Conservation (phyloP, 2,329 filamentous ascomycete genomes). For the Arthrobotrys sinensis region DNA sequence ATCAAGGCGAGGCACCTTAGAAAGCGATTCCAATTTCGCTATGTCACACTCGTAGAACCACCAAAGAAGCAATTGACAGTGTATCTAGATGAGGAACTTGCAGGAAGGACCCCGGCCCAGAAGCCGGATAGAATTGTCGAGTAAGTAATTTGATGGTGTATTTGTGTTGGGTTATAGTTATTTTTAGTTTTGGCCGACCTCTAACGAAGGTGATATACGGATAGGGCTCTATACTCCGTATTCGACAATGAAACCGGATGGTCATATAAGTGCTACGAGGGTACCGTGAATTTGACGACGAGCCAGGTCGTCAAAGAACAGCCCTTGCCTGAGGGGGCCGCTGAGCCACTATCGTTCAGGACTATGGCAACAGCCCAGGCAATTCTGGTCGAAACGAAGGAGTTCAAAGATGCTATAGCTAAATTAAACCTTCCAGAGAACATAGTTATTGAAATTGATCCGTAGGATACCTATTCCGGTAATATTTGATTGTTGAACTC, state of each 20-base stretch:
- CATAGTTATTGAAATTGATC: slow-evolving; percentile 70
- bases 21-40: slow-evolving; percentile 70
- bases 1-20: slow-evolving; percentile 66
- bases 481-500: slow-evolving; percentile 72
- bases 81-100: slow-evolving; percentile 77
- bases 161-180: slow-evolving; percentile 65
- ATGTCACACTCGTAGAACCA: slow-evolving; percentile 78
- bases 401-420: slow-evolving; percentile 70
- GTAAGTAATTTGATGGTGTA: slow-evolving; percentile 69
- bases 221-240: slow-evolving; percentile 42
- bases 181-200: slow-evolving; percentile 68
- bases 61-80: slow-evolving; percentile 74
- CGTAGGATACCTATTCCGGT: slow-evolving; percentile 71
- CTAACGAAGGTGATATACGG: slow-evolving; percentile 70
- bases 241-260: slow-evolving; percentile 62
- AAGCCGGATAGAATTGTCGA: slow-evolving; percentile 72
- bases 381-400: slow-evolving; percentile 67
- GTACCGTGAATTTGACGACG: slow-evolving; percentile 71
- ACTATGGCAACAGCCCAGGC: slow-evolving; percentile 63
- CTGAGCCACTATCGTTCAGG: slow-evolving; percentile 62
- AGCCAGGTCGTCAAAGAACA: slow-evolving; percentile 71
- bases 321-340: slow-evolving; percentile 69
- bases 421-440: slow-evolving; percentile 70
- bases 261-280: slow-evolving; percentile 73
- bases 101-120: slow-evolving; percentile 70